These are phyloP conservation scores for Herpetomonas muscarum DNA, from an alignment of 208 protist species.

Conservation along the genomic window DNA sequence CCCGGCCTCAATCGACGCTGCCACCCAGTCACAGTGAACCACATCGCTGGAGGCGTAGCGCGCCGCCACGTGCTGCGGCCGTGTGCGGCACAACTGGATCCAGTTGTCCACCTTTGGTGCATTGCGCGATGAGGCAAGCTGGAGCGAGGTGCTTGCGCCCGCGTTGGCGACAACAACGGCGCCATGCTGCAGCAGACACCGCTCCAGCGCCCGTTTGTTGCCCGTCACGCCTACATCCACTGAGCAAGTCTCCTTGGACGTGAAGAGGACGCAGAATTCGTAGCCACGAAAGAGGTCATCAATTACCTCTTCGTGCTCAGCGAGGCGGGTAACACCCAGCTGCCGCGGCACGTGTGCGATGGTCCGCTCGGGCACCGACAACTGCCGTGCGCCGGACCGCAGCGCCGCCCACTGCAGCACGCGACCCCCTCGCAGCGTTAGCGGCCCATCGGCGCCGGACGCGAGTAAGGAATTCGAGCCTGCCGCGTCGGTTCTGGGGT, in stretches of 20 bases:
- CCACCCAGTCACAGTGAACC: slow-evolving; percentile 24
- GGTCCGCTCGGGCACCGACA: slow-evolving; percentile 4
- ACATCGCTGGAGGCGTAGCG: slow-evolving; percentile 21
- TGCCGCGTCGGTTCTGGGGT: no score
- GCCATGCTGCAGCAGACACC: slow-evolving; percentile 31
- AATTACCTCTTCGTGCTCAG: slow-evolving; percentile 8
- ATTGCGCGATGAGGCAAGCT: slow-evolving; percentile 15
- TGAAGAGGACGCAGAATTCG: slow-evolving; percentile 47
- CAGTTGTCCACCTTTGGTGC: slow-evolving; percentile 32
- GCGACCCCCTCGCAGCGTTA: not conserved
- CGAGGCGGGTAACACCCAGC: slow-evolving; percentile 12
- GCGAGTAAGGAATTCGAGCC: not conserved
- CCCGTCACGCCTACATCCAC: not conserved
- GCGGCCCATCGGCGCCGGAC: no score
- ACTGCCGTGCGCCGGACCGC: not conserved
- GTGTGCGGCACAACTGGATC: slow-evolving; percentile 15
- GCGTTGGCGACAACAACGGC: slow-evolving; percentile 43
- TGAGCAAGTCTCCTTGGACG: slow-evolving; percentile 6
- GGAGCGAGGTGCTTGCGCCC: slow-evolving; percentile 18
- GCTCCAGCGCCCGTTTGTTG: slow-evolving; percentile 19
- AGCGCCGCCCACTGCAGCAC: not conserved
- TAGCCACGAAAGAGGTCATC: slow-evolving; percentile 24
- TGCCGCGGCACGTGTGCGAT: slow-evolving; percentile 4
- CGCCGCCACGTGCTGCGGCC: not conserved
- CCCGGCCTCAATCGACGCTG: slow-evolving; percentile 19